Evolutionary conservation across 371 early-diverging fungal species (phyloP), one percentile per base, ranked within the genome.

Genomic region (Chytridiales sp.): DNA sequence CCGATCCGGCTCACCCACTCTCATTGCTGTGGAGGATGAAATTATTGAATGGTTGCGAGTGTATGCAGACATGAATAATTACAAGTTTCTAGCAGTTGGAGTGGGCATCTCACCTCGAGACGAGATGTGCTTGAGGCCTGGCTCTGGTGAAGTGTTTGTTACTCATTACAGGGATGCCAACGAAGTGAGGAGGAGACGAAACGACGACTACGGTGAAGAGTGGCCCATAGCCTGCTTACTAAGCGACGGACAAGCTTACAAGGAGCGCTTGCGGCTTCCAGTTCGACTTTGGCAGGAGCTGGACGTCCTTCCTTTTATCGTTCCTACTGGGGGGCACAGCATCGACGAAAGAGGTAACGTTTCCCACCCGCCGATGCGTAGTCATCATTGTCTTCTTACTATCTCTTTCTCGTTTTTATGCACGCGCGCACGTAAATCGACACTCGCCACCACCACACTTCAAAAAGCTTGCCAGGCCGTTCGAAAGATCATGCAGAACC

Each of bases 311-410:
- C 90, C 91, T 13, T 85, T 86, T 66, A 62, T 82, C 56, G 75
- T 86, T 40, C 51, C 66, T 8, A 85, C 87, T 21, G 72, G 77
- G 19, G 87, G 84, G 26, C 57, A 50, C 26, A 75, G 77, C 19
- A 63, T 84, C 6, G 87, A 86, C 67, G 92, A 90, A 66, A 76
- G 88, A 34, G 87, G 90, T 61, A 87, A 88, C n/a, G n/a, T n/a
- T n/a, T n/a, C n/a, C n/a, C n/a, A n/a, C n/a, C n/a, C n/a, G n/a
- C n/a, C n/a, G n/a, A n/a, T n/a, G n/a, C n/a, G n/a, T n/a, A n/a
- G n/a, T n/a, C n/a, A 61, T 74, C 82, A 21, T 78, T 84, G 2
- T 81, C 27, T 53, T 17, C 35, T 47, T 38, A 17, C 26, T 49
- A 32, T n/a, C 41, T 53, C 29, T 34, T 5, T 35, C 15, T 31